Percentiles rank a stretch among this genome's conserved stretches.
Evolutionary conservation across 306 rosid species (phyloP).

Genomic region (Malus fusca): DNA sequence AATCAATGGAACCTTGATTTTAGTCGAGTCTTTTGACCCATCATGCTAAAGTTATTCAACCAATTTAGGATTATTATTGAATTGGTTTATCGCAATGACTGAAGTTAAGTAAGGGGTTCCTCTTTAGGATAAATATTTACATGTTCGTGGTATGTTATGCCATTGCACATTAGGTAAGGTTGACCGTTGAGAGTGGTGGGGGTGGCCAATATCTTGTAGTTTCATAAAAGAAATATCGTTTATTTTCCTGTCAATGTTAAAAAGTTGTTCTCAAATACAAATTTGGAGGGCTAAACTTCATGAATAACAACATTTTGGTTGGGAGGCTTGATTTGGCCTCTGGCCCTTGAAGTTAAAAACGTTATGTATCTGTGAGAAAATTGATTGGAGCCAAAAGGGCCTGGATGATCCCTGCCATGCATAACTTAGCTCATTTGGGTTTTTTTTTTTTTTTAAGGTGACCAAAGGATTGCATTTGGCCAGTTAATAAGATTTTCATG

Average conservation of each 20-base stretch:
- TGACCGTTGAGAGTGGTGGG: not conserved
- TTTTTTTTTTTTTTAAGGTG: conserved; percentile 1
- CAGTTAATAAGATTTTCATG: conserved; percentile 84
- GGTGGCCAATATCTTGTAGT: not conserved
- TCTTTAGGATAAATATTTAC: not conserved
- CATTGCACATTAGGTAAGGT: not conserved
- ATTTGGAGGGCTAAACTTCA: not conserved
- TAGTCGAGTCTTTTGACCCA: not conserved
- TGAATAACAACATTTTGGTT: not conserved
- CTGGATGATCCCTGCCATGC: not conserved
- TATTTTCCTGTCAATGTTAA: not conserved
- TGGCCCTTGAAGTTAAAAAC: not conserved
- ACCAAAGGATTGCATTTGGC: conserved; percentile 91
- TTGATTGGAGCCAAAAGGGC: not conserved
- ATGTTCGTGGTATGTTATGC: not conserved
- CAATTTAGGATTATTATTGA: not conserved
- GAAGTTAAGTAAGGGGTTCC: not conserved
- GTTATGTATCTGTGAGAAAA: not conserved
- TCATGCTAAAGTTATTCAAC: not conserved
- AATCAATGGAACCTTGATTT: not conserved
- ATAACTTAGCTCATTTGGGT: not conserved
- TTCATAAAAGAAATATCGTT: not conserved
- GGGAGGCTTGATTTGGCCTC: not conserved
- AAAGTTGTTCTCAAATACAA: not conserved
- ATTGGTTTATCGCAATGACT: not conserved